A percentile compares a stretch with the other conserved stretches of the same genome.
phyloP scores from a whole-genome alignment of 306 rosid genomes.

The Rubus idaeus region DNA sequence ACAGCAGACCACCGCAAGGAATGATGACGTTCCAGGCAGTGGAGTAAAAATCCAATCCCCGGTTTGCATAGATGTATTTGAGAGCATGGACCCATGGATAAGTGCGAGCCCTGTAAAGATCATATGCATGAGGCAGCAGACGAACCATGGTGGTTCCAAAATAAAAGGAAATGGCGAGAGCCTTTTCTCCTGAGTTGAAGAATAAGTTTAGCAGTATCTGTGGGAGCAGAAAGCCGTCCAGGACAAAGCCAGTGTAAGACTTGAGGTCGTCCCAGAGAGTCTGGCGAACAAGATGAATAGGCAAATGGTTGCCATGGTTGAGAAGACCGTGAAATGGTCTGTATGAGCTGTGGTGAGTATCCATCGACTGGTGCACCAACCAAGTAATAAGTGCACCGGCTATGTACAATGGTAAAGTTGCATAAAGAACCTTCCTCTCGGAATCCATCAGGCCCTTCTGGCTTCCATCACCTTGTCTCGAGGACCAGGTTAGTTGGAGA shows the following conservation, averaged over 20 bases:
- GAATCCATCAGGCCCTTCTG: conserved; percentile 47
- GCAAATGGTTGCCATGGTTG: not conserved
- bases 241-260: conserved; percentile 64
- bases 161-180: conserved; percentile 54
- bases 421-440: conserved; percentile 57
- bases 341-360: conserved; percentile 26
- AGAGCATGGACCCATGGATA: conserved; percentile 49
- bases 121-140: conserved; percentile 84
- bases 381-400: conserved; percentile 55
- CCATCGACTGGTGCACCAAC: conserved; percentile 45
- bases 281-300: conserved; percentile 19
- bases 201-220: conserved; percentile 61
- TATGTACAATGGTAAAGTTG: conserved; percentile 63
- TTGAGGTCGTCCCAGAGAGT: conserved; percentile 61
- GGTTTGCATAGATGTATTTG: conserved; percentile 68
- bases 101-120: conserved; percentile 69
- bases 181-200: conserved; percentile 48
- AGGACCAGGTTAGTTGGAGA: conserved; percentile 74
- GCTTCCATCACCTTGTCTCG: conserved; percentile 52
- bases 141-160: conserved; percentile 66
- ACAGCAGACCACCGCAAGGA: conserved; percentile 50
- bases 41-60: conserved; percentile 67
- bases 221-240: conserved; percentile 78
- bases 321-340: conserved; percentile 25
- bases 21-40: conserved; percentile 86